Evolutionary conservation across 164 flowering plant species (phyloP).

Genomic region (Malania oleifera): DNA sequence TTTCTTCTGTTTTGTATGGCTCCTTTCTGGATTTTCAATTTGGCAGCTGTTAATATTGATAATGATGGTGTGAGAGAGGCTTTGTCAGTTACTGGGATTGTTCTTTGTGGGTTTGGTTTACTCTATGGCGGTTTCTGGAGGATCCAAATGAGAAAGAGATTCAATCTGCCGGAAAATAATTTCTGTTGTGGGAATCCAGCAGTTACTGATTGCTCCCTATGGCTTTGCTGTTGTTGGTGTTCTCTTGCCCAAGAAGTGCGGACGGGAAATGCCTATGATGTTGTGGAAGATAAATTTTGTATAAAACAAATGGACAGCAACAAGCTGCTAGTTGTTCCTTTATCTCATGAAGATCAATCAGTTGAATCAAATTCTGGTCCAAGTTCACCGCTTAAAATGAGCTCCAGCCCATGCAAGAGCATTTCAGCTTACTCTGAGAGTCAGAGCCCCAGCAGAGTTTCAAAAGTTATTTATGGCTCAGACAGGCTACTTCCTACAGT

Average conservation of each 20-base stretch:
- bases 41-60: constrained; percentile 77
- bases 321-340: constrained; percentile 17
- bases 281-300: constrained; percentile 61
- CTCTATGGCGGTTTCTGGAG: constrained; percentile 99
- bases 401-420: constrained; percentile 14
- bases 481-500: constrained; percentile 19
- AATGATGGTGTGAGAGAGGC: constrained; percentile 55
- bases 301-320: constrained; percentile 22
- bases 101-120: constrained; percentile 74
- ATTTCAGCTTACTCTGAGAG: constrained; percentile 11
- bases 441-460: constrained; percentile 19
- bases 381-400: constrained; percentile 19
- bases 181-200: constrained; percentile 63
- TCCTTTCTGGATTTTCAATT: constrained; percentile 81
- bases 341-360: constrained; percentile 36
- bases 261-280: constrained; percentile 71
- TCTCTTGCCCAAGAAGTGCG: constrained; percentile 93
- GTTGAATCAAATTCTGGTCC: constrained; percentile 16
- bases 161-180: constrained; percentile 56
- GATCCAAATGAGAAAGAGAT: constrained; percentile 90
- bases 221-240: constrained; percentile 98
- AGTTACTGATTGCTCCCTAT: constrained; percentile 67
- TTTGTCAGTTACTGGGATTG: constrained; percentile 54
- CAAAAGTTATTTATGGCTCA: constrained; percentile 12
- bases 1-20: constrained; percentile 79